These are phyloP conservation scores for Ceratocystis cubensis DNA, from an alignment of 2,329 filamentous ascomycete genomes.

Conservation along the genomic window DNA sequence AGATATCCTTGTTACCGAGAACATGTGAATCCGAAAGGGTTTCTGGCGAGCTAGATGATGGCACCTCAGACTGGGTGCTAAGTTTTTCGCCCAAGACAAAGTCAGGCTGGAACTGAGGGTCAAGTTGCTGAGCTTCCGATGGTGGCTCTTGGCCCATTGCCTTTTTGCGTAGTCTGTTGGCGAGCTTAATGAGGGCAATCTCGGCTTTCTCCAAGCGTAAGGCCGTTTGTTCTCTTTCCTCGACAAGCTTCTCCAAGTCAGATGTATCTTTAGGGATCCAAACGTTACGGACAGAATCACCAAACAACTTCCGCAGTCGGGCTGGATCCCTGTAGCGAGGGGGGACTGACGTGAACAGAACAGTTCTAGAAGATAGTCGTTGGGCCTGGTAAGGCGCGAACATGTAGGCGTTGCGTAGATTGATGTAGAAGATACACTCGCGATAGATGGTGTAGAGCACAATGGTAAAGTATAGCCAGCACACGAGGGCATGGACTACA, in stretches of 20 bases:
- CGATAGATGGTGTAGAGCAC: conserved; percentile 80
- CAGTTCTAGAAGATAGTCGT: conserved; percentile 78
- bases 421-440: conserved; percentile 87
- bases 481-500: conserved; percentile 70
- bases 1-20: conserved; percentile 7
- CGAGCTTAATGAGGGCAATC: conserved; percentile 63
- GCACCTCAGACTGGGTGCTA: conserved; percentile 26
- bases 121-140: conserved; percentile 2
- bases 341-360: conserved; percentile 84
- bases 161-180: conserved; percentile 51
- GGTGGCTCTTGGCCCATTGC: conserved; percentile 20
- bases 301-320: conserved; percentile 65
- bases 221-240: conserved; percentile 60
- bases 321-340: conserved; percentile 59
- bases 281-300: conserved; percentile 62
- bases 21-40: neutral
- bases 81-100: conserved; percentile 13
- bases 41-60: conserved; percentile 24
- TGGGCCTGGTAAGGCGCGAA: conserved; percentile 70
- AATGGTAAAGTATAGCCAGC: conserved; percentile 76
- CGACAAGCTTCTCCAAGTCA: conserved; percentile 63
- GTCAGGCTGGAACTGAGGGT: conserved; percentile 12
- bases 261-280: conserved; percentile 71
- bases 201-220: conserved; percentile 74
- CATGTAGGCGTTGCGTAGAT: conserved; percentile 86